Evolutionary conservation across 164 flowering plant genomes (phyloP), one percentile per base, ranked within the genome.

Genomic region (Aristolochia contorta): DNA sequence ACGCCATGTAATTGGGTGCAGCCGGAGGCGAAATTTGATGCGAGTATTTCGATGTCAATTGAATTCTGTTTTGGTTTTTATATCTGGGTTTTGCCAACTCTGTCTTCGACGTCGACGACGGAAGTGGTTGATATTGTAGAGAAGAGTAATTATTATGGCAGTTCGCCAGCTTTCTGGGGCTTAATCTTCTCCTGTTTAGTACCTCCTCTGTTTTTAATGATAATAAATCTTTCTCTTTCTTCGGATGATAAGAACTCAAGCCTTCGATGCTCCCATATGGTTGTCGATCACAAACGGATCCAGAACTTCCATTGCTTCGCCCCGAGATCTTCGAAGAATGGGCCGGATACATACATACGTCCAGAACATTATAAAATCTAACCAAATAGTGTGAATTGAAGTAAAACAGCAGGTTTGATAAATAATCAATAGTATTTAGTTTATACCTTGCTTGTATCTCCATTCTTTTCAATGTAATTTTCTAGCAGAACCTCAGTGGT

Each of bases 1-100:
- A 56, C 15, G 58, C 21, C 58, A 56, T 56, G 32, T 56, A 56
- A 32, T 56, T 56, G 16, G 58, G 41, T 18, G 58, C 32, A 13
- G 20, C 19, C 2, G 58, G 58, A 16, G 20, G 27, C 13, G 20
- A 32, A 32, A 19, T 56, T 15, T 32, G 27, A 23, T 14, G 27
- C 58, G 14, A 30, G 20, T 12, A 18, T 22, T 12, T 25, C 5
- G 4, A 30, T 3, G 15, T 41, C n/a, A n/a, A n/a, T 9, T 56
- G 58, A 16, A 19, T 2, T 5, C 12, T 16, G n/a, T 4, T 33
- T n/a, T 46, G 43, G 4, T 3, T 56, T n/a, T 1, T 10, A 12
- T 16, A 56, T 33, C 24, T 56, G 45, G 58, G 8, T 33, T 25
- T 16, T 32, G 27, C 32, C 3, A 27, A 2, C 5, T 2, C 5